Percentiles rank a stretch among this genome's conserved stretches.
phyloP scores from a whole-genome alignment of 169 alveolate genomes.

The Plasmodium falciparum region DNA sequence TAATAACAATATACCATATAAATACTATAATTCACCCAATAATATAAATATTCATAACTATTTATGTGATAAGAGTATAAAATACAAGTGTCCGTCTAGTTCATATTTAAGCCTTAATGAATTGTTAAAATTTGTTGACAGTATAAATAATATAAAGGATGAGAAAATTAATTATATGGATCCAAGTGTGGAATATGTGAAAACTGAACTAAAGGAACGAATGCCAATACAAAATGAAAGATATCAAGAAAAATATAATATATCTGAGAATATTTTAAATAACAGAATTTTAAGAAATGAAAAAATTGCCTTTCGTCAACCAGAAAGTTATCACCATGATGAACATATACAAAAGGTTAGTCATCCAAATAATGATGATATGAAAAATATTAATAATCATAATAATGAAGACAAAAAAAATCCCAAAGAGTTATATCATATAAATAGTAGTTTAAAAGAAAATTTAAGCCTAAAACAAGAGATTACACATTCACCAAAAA shows the following conservation, averaged over 20 bases:
- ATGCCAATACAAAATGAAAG: not conserved
- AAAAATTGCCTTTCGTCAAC: not conserved
- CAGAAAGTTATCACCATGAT: not conserved
- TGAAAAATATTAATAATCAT: not conserved
- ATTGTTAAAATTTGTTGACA: slow-evolving; percentile 38
- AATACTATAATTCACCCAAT: slow-evolving; percentile 47
- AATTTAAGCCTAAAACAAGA: not conserved
- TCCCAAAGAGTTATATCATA: not conserved
- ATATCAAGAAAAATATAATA: not conserved
- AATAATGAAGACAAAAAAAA: not conserved
- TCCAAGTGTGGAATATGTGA: not conserved
- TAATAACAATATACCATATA: slow-evolving; percentile 61
- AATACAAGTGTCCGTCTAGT: slow-evolving; percentile 20
- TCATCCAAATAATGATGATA: not conserved
- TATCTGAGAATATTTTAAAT: not conserved
- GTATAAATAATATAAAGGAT: slow-evolving; percentile 18
- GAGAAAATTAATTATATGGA: not conserved
- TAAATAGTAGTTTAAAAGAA: slow-evolving; percentile 3
- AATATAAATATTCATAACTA: slow-evolving; percentile 62
- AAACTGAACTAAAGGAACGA: not conserved
- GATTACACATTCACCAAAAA: not conserved
- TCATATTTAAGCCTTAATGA: slow-evolving; percentile 52
- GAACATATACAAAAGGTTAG: not conserved
- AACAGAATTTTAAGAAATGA: slow-evolving; percentile 22
- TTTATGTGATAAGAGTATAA: slow-evolving; percentile 32